Conservation (phyloP, 345 rosid species). For the Erysimum cheiranthoides region DNA sequence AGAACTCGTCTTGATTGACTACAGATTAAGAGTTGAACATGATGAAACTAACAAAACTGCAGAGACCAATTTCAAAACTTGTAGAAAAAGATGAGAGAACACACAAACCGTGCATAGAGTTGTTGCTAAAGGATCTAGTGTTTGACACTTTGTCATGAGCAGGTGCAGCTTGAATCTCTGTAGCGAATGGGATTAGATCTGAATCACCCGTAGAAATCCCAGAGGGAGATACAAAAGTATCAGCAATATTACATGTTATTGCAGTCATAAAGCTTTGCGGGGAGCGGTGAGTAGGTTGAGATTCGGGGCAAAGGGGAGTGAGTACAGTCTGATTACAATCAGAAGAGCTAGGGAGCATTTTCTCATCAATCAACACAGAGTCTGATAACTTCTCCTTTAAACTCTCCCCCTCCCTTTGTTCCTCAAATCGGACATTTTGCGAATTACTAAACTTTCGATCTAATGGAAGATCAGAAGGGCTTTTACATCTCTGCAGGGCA, state of each 20-base stretch:
- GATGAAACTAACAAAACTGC: constrained; percentile 18
- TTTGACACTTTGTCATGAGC: constrained; percentile 33
- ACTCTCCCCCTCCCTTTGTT: constrained; percentile 10
- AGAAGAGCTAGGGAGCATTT: constrained; percentile 27
- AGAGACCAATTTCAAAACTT: constrained; percentile 11
- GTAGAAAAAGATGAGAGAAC: constrained; percentile 13
- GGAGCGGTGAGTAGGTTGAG: constrained; percentile 35
- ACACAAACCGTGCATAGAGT: constrained; percentile 50
- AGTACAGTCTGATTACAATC: constrained; percentile 32
- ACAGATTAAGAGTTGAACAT: constrained; percentile 31
- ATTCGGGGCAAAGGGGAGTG: constrained; percentile 26
- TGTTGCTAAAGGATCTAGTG: constrained; percentile 42
- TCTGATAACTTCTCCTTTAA: constrained; percentile 42
- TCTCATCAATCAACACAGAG: constrained; percentile 37
- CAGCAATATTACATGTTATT: constrained; percentile 18
- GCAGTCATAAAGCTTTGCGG: constrained; percentile 25
- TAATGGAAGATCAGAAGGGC: constrained; percentile 4
- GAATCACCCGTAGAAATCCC: constrained; percentile 43
- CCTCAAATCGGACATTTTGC: neutral
- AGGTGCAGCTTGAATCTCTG: constrained; percentile 30
- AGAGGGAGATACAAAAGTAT: constrained; percentile 34
- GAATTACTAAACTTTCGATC: neutral
- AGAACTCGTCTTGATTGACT: constrained; percentile 50
- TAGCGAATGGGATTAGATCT: constrained; percentile 9
- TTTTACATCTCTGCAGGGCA: constrained; percentile 5